Percentiles rank a stretch among this genome's conserved stretches.
Conservation (phyloP, 495 filamentous ascomycete genomes). For the Lasiosphaeria miniovina region DNA sequence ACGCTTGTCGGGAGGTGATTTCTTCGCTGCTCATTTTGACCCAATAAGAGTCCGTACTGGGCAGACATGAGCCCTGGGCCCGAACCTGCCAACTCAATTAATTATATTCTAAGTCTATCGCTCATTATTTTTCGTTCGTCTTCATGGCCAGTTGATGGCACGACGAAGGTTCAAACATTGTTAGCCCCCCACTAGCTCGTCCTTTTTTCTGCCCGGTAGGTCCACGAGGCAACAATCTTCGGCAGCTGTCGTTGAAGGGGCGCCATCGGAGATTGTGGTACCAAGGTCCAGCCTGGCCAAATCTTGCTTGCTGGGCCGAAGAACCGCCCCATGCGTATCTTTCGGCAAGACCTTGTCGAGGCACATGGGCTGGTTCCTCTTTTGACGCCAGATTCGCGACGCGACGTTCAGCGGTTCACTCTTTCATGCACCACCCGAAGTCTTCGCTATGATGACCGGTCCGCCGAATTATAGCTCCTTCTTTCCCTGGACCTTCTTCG, state of each 20-base stretch:
- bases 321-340: neutral
- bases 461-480: conserved; percentile 39
- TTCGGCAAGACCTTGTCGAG: neutral
- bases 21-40: no score
- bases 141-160: conserved; percentile 29
- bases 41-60: no score
- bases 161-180: conserved; percentile 14
- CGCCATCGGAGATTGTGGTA: conserved; percentile 14
- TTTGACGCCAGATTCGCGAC: neutral
- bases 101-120: neutral
- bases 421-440: neutral
- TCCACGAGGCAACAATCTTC: conserved; percentile 22
- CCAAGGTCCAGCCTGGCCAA: conserved; percentile 11
- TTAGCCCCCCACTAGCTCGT: conserved; percentile 12
- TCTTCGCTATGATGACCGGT: neutral
- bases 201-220: conserved; percentile 18
- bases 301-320: conserved; percentile 11
- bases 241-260: conserved; percentile 24
- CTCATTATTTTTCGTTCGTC: neutral
- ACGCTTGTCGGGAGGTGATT: no score
- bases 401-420: neutral
- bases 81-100: neutral
- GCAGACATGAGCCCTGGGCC: no score
- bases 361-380: neutral
- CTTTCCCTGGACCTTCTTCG: conserved; percentile 32